Evolutionary conservation across 352 stramenopile genomes (phyloP), one percentile per base, ranked within the genome.

Genomic region (Ophiocytium majus): DNA sequence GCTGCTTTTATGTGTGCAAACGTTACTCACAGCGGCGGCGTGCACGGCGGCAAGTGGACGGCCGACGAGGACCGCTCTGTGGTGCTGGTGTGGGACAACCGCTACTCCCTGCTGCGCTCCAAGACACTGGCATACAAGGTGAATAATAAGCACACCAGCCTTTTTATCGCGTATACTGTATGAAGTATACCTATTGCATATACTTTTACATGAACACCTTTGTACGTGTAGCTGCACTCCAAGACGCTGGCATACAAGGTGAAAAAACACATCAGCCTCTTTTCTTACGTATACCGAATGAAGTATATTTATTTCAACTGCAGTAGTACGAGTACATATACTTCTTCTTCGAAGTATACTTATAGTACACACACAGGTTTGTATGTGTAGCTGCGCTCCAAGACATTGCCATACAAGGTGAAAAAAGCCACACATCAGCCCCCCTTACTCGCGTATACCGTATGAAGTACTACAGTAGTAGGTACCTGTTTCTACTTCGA

Each of bases 121-220:
- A 88, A 88, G 63, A 85, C 78, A 9, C 66, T 88, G 34, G 84
- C 84, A 5, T 88, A 88, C 84, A 88, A 86, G 80, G 84, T 88
- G 31, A 0, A 50, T 33, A 1, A 34, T 76, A 19, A 66, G 17
- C 34, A 5, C 17, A 17, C 5, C 34, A 34, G 34, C 17, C 34
- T 17, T 76, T 5, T 37, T 17, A 76, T 76, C 64, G 43, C 5
- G 5, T 14, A 57, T 57, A 57, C 14, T 57, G 43, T 57, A 5
- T 5, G 43, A 14, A 14, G 43, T 14, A 57, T 5, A 57, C 43
- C 43, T 57, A 57, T 57, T 57, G 43, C 5, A 14, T 14, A 14
- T 57, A 14, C 43, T 14, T 14, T 57, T 57, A 57, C 5, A 14
- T 5, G 43, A 14, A 5, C 43, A 57, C n/a, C n/a, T n/a, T n/a